Conservation (phyloP, 805 yeast species). For the Phaffomyces thermotolerans region DNA sequence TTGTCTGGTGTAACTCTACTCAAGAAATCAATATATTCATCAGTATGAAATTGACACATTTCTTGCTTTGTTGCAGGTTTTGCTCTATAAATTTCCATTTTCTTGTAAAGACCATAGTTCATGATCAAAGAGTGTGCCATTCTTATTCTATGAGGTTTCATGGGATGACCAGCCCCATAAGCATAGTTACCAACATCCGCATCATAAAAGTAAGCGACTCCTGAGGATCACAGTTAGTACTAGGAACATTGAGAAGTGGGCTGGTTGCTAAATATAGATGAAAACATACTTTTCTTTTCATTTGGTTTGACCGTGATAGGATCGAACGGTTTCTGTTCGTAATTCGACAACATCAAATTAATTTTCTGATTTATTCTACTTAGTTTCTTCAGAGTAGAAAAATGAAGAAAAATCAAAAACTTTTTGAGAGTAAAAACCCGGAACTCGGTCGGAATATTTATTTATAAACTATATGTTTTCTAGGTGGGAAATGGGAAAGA, state of each 20-base stretch:
- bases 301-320: slow-evolving; percentile 49
- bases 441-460: not conserved
- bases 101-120: slow-evolving; percentile 76
- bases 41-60: slow-evolving; percentile 74
- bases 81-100: slow-evolving; percentile 86
- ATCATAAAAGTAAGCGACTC: slow-evolving; percentile 74
- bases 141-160: slow-evolving; percentile 94
- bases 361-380: not conserved
- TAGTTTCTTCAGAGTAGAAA: not conserved
- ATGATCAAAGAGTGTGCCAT: slow-evolving; percentile 87
- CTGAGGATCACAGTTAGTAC: slow-evolving; percentile 14
- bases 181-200: slow-evolving; percentile 97
- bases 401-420: not conserved
- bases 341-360: slow-evolving; percentile 14
- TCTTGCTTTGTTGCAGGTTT: slow-evolving; percentile 78
- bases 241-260: not conserved
- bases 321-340: slow-evolving; percentile 49
- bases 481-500: not conserved
- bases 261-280: too few relatives aligned
- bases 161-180: slow-evolving; percentile 93
- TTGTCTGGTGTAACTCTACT: slow-evolving; percentile 89
- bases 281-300: slow-evolving; percentile 38
- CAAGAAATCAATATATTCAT: slow-evolving; percentile 88
- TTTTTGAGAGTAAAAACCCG: not conserved
- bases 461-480: not conserved